Conservation (phyloP, 176 grass and related monocot species). For the Cenchrus fungigraminus region DNA sequence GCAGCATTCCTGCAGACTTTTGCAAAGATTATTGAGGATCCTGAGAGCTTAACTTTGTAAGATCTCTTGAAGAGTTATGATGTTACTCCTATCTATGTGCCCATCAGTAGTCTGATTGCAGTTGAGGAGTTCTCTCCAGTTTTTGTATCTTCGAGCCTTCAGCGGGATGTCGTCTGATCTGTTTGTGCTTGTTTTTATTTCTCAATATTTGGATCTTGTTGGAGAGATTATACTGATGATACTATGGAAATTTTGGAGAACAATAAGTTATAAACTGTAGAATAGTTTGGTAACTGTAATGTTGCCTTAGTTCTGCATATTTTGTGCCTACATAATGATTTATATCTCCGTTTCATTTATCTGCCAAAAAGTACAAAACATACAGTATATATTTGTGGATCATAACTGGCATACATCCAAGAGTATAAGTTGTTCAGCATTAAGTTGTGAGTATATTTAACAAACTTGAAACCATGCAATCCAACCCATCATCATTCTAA, state of each 20-base stretch:
- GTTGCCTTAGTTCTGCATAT: slow-evolving; percentile 9
- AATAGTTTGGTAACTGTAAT: slow-evolving; percentile 30
- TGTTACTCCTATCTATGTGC: slow-evolving; percentile 29
- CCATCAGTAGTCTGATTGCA: slow-evolving; percentile 28
- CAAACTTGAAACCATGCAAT: slow-evolving; percentile 6
- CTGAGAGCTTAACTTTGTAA: slow-evolving; percentile 89
- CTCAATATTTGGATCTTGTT: slow-evolving; percentile 27
- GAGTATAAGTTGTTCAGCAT: slow-evolving; percentile 4
- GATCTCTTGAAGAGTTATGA: slow-evolving; percentile 39
- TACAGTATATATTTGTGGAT: background rate
- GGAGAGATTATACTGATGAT: slow-evolving; percentile 25
- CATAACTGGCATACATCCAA: slow-evolving; percentile 1
- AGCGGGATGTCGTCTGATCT: slow-evolving; percentile 20
- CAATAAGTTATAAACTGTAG: slow-evolving; percentile 48
- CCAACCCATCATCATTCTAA: slow-evolving; percentile 4
- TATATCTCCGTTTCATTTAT: background rate
- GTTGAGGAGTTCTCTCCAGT: slow-evolving; percentile 32
- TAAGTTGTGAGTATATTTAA: slow-evolving; percentile 17
- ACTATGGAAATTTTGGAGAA: slow-evolving; percentile 42
- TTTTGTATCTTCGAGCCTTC: slow-evolving; percentile 39
- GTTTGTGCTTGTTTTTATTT: slow-evolving; percentile 23
- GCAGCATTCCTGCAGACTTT: slow-evolving; percentile 96
- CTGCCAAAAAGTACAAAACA: background rate
- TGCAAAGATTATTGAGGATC: slow-evolving; percentile 88
- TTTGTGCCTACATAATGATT: slow-evolving; percentile 1